These are phyloP conservation scores for Bipolaris bicolor DNA, from an alignment of 2,329 filamentous ascomycete species.

Conservation along the genomic window DNA sequence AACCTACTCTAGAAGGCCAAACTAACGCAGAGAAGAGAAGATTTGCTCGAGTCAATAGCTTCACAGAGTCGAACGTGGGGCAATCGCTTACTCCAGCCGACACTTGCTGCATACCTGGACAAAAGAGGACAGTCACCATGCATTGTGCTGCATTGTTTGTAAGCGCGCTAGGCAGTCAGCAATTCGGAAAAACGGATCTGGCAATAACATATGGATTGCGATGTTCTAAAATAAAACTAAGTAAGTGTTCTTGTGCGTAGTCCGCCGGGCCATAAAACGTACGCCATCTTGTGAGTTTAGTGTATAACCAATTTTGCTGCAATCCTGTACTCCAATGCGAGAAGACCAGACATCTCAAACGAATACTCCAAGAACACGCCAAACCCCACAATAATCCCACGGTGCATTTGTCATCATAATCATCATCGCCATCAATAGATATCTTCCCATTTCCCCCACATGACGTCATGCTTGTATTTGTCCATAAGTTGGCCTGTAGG, in stretches of 20 bases:
- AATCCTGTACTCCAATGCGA: not conserved
- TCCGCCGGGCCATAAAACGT: not conserved
- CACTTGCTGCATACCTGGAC: not conserved
- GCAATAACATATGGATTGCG: not conserved
- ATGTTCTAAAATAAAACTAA: not conserved
- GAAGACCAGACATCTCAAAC: too few species aligned
- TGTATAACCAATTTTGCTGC: not conserved
- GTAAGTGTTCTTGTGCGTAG: not conserved
- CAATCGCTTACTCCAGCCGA: not conserved
- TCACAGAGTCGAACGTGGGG: not conserved
- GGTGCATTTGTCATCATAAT: not conserved
- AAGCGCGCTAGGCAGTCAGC: constrained; percentile 1
- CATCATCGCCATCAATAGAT: constrained; percentile 26
- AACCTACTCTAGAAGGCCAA: not conserved
- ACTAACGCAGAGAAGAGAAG: not conserved
- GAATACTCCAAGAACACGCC: too few species aligned
- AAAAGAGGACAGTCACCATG: not conserved
- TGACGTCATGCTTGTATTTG: constrained; percentile 45
- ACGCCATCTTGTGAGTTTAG: not conserved
- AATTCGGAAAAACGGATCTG: not conserved
- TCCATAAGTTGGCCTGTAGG: constrained; percentile 49
- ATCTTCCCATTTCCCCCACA: constrained; percentile 43
- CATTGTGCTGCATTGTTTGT: not conserved
- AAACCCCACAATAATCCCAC: too few species aligned
- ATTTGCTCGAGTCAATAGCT: not conserved